Evolutionary conservation across 768 basidiomycete species (phyloP).

Genomic region (Boletus reticulatus): DNA sequence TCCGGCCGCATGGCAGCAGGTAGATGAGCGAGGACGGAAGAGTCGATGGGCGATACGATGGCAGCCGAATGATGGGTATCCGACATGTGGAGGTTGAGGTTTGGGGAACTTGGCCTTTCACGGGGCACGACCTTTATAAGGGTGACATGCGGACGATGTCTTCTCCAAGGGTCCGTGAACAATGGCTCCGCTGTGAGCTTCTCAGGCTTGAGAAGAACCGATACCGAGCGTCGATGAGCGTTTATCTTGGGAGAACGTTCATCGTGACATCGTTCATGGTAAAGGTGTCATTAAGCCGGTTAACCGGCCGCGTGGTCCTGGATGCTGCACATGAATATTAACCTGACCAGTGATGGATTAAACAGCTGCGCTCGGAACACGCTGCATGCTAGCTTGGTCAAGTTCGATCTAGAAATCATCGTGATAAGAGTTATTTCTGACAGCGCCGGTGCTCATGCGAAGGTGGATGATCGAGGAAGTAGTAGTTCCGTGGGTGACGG

Average conservation of each 20-base stretch:
- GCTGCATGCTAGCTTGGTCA: not conserved
- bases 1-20: slow-evolving; percentile 4
- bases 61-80: not conserved
- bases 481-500: too few species aligned
- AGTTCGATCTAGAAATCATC: not conserved
- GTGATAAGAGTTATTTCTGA: not conserved
- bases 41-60: not conserved
- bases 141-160: not conserved
- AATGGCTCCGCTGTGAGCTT: not conserved
- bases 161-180: slow-evolving; percentile 6
- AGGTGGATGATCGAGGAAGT: too few species aligned
- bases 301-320: not conserved
- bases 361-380: not conserved
- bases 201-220: not conserved
- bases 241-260: not conserved
- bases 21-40: not conserved
- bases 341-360: not conserved
- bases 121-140: slow-evolving; percentile 12
- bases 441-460: too few species aligned
- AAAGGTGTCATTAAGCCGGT: not conserved
- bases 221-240: slow-evolving; percentile 8
- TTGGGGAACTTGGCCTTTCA: not conserved
- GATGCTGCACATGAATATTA: too few species aligned
- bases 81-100: not conserved
- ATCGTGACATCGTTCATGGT: not conserved